Evolutionary conservation across 257 asterid species (phyloP), one percentile per base, ranked within the genome.

Genomic region (Fraxinus anomala): DNA sequence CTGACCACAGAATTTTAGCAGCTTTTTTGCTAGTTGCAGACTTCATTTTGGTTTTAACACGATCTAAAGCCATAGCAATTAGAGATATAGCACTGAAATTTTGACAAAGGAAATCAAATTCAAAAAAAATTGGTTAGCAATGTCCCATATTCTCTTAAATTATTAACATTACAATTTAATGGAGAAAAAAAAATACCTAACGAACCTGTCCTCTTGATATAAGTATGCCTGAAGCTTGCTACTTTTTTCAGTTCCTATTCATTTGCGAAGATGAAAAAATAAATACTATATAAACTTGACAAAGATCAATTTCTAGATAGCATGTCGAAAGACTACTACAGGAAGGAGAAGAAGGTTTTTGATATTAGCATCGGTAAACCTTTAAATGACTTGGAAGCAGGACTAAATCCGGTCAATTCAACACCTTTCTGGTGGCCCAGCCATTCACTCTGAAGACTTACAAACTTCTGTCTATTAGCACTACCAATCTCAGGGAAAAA

Each of bases 1-100:
- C 88, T 82, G 90, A 88, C 77, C 79, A 82, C 87, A 94, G 79
- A 83, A 94, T 92, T 84, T 91, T 94, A 79, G 94, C 89, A 72
- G 92, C 87, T 86, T 84, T 89, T 85, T 82, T 85, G 85, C 72
- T 85, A 75, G 90, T 84, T 66, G 85, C 44, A 23, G 97, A 87
- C 88, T 89, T 90, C 86, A 92, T 74, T 83, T 88, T 92, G 86
- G 89, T 77, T 83, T 89, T 90, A 68, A 94, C 82, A 78, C 89
- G 95, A 83, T 82, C 88, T 72, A 94, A 81, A 68, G 97, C 91
- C 88, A 80, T 67, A 70, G 91, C 80, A 75, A 92, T 81, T 82
- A 92, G 89, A 78, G 91, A 78, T 31, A 91, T 89, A 68, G 88
- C 96, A 65, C 99, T 94, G 94, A 79, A 77, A 83, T 73, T 82